Conservation (phyloP, 768 basidiomycete species). For the Kwoniella dendrophila region DNA sequence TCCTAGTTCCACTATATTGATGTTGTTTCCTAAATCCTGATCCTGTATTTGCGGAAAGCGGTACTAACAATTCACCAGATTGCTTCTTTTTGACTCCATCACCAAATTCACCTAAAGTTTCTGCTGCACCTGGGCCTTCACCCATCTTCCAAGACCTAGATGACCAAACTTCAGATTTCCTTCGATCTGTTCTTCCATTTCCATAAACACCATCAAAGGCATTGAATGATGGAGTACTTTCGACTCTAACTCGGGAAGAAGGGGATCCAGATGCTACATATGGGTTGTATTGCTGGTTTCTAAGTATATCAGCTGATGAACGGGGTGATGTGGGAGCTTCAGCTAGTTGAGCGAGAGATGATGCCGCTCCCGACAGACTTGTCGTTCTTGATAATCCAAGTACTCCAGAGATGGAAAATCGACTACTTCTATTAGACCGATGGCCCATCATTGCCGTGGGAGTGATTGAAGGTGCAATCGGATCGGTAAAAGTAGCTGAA, state of each 20-base stretch:
- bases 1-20: constrained; percentile 11
- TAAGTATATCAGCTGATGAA: background rate
- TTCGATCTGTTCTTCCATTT: constrained; percentile 10
- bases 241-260: constrained; percentile 14
- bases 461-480: constrained; percentile 31
- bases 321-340: constrained; percentile 30
- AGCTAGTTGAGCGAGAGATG: constrained; percentile 34
- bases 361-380: constrained; percentile 33
- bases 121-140: constrained; percentile 43
- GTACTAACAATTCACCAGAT: constrained; percentile 36
- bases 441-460: constrained; percentile 34
- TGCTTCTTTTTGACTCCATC: constrained; percentile 40
- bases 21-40: constrained; percentile 15
- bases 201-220: background rate
- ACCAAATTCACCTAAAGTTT: constrained; percentile 45
- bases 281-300: background rate
- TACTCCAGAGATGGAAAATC: constrained; percentile 50
- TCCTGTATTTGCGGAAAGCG: constrained; percentile 9
- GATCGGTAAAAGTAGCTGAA: constrained; percentile 43
- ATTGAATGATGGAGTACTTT: constrained; percentile 26
- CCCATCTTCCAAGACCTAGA: constrained; percentile 42
- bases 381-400: constrained; percentile 34
- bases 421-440: constrained; percentile 27
- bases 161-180: constrained; percentile 47
- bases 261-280: background rate